Evolutionary conservation across 1,139 yeast genomes (phyloP).

Genomic region (Magnusiomyces suaveolens): DNA sequence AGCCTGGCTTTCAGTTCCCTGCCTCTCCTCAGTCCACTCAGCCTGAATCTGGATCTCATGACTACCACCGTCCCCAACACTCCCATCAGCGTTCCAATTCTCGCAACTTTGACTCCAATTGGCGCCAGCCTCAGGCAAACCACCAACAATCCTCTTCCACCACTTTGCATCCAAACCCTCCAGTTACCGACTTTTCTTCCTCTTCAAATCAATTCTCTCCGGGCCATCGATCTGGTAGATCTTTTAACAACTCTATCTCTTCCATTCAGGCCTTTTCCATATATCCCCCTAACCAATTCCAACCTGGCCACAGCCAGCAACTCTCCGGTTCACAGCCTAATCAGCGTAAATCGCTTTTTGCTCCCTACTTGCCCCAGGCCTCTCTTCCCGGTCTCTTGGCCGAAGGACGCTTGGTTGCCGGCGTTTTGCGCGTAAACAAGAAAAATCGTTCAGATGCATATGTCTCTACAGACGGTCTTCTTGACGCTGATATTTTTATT

Average conservation of each 20-base stretch:
- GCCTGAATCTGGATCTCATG: slow-evolving; percentile 1
- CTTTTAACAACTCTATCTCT: slow-evolving; percentile 59
- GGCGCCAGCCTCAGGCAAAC: slow-evolving; percentile 29
- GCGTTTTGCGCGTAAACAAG: slow-evolving; percentile 85
- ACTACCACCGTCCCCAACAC: slow-evolving; percentile 5
- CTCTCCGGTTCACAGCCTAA: slow-evolving; percentile 27
- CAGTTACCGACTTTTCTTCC: slow-evolving; percentile 14
- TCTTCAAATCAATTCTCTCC: slow-evolving; percentile 54
- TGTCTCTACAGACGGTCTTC: slow-evolving; percentile 87
- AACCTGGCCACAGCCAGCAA: slow-evolving; percentile 12
- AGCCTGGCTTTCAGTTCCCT: slow-evolving; percentile 38
- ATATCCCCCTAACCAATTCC: slow-evolving; percentile 12
- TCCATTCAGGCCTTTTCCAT: slow-evolving; percentile 35
- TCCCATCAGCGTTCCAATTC: slow-evolving; percentile 38
- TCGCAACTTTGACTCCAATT: slow-evolving; percentile 44
- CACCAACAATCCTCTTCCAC: slow-evolving; percentile 20
- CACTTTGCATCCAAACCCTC: slow-evolving; percentile 20
- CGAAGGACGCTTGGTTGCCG: slow-evolving; percentile 88
- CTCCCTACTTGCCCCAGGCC: slow-evolving; percentile 91
- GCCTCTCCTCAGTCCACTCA: slow-evolving; percentile 21
- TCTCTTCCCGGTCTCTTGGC: slow-evolving; percentile 79
- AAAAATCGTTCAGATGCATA: slow-evolving; percentile 96
- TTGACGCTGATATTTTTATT: slow-evolving; percentile 93
- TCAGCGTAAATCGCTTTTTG: slow-evolving; percentile 78
- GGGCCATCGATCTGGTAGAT: slow-evolving; percentile 68